Evolutionary conservation across 2,329 filamentous ascomycete species (phyloP).

Genomic region (Fusarium proliferatum): DNA sequence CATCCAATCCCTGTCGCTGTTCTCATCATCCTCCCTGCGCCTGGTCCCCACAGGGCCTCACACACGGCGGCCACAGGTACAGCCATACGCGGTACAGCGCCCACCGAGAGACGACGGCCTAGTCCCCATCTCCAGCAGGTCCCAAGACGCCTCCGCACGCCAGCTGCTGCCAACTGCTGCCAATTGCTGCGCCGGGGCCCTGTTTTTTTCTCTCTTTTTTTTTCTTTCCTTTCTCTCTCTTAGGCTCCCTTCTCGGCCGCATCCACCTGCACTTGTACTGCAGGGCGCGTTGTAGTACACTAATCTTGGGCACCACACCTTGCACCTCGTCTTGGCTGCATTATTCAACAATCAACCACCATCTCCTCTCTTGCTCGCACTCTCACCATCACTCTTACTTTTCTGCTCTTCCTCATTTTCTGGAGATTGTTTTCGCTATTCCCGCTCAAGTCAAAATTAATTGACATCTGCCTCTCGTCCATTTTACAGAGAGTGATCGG

Average conservation of each 20-base stretch:
- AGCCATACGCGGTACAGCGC: conserved; percentile 16
- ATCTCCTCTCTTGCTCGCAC: conserved; percentile 8
- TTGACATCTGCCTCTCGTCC: conserved; percentile 19
- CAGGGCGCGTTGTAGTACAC: conserved; percentile 6
- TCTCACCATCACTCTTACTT: conserved; percentile 12
- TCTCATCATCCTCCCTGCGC: conserved; percentile 43
- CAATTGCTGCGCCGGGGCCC: conserved; percentile 15
- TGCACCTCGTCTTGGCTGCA: conserved; percentile 34
- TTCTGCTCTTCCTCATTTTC: conserved; percentile 11
- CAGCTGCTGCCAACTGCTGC: conserved; percentile 37
- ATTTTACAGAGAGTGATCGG: conserved; percentile 24
- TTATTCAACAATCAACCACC: conserved; percentile 36
- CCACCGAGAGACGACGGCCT: conserved; percentile 6
- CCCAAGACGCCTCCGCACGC: conserved; percentile 26
- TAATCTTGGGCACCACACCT: conserved; percentile 22
- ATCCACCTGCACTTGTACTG: conserved; percentile 2
- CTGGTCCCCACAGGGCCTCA: conserved; percentile 41
- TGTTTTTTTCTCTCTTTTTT: not conserved
- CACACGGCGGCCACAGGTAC: conserved; percentile 29
- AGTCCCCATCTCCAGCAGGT: conserved; percentile 19
- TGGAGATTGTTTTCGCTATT: conserved; percentile 12
- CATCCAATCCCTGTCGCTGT: conserved; percentile 47
- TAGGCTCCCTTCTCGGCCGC: not conserved
- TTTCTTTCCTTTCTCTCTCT: not conserved
- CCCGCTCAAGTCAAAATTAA: conserved; percentile 22